Percentiles rank a stretch among this genome's conserved stretches.
phyloP scores from a whole-genome alignment of 2,329 filamentous ascomycete genomes.

The Neoascochyta sp. region DNA sequence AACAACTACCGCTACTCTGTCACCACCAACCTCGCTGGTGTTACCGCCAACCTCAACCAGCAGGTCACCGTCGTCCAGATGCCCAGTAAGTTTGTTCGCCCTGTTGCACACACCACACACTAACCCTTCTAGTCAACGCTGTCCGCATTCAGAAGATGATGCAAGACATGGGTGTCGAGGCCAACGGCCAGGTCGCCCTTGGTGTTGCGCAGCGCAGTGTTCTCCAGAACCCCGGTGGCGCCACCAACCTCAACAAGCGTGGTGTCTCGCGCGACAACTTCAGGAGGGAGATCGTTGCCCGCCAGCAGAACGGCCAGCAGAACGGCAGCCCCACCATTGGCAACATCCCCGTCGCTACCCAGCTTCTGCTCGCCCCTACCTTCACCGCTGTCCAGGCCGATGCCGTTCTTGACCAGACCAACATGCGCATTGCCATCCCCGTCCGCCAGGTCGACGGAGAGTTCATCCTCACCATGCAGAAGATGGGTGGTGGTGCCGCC shows the following conservation, averaged over 20 bases:
- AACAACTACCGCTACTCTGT: conserved; percentile 39
- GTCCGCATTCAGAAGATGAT: conserved; percentile 37
- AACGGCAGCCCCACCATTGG: conserved; percentile 24
- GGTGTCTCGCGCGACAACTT: conserved; percentile 20
- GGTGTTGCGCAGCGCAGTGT: conserved; percentile 37
- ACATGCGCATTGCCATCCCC: conserved; percentile 37
- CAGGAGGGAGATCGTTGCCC: conserved; percentile 19
- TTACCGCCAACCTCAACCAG: conserved; percentile 33
- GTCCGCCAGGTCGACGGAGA: conserved; percentile 37
- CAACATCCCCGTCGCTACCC: conserved; percentile 34
- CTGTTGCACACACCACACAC: neutral
- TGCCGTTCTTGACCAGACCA: conserved; percentile 33
- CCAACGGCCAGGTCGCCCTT: conserved; percentile 32
- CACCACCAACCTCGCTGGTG: conserved; percentile 31
- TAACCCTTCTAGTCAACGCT: conserved; percentile 32
- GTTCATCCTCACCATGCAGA: conserved; percentile 35
- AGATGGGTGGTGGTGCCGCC: conserved; percentile 14
- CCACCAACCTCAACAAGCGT: conserved; percentile 26
- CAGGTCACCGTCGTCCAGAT: conserved; percentile 38
- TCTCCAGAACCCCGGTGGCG: conserved; percentile 37
- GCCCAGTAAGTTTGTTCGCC: conserved; percentile 25
- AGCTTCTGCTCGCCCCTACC: conserved; percentile 35
- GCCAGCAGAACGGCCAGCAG: conserved; percentile 14
- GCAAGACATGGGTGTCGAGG: conserved; percentile 29
- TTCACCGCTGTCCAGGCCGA: conserved; percentile 36